phyloP scores from a whole-genome alignment of 345 rosid genomes.

The Firmiana major region DNA sequence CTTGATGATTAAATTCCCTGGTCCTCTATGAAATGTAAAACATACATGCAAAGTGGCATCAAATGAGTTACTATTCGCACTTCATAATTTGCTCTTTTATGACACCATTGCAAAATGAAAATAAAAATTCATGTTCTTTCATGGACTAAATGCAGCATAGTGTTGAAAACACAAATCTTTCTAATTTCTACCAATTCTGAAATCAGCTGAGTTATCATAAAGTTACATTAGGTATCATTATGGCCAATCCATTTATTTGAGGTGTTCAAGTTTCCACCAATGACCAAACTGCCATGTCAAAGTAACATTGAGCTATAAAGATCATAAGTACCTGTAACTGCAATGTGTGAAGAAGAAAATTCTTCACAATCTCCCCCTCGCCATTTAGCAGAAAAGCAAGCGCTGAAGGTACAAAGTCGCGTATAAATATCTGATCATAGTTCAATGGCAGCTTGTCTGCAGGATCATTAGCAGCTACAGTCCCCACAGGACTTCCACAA shows the following conservation, averaged over 20 bases:
- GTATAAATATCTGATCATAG: conserved; percentile 93
- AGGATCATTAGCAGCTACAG: conserved; percentile 77
- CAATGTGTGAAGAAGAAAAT: conserved; percentile 87
- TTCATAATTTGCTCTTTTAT: neutral
- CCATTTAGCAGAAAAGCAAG: conserved; percentile 87
- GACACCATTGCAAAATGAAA: neutral
- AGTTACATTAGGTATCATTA: neutral
- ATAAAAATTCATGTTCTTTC: neutral
- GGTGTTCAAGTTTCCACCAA: neutral
- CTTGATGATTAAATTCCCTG: neutral
- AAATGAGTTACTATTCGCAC: neutral
- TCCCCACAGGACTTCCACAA: conserved; percentile 81
- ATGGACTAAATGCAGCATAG: neutral
- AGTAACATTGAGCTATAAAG: neutral
- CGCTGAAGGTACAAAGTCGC: conserved; percentile 98
- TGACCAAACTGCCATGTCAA: neutral
- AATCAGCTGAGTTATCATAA: neutral
- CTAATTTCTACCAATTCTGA: neutral
- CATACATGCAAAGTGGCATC: neutral
- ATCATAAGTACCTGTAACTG: conserved; percentile 73
- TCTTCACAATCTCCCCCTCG: conserved; percentile 83
- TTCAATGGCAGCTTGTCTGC: conserved; percentile 68
- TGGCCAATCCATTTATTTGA: neutral
- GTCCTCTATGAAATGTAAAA: neutral
- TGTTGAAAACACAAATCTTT: neutral